A percentile compares a stretch with the other conserved stretches of the same genome.
These are phyloP conservation scores for Mucor mucedo DNA, from an alignment of 371 early-diverging fungal species.

Conservation along the genomic window DNA sequence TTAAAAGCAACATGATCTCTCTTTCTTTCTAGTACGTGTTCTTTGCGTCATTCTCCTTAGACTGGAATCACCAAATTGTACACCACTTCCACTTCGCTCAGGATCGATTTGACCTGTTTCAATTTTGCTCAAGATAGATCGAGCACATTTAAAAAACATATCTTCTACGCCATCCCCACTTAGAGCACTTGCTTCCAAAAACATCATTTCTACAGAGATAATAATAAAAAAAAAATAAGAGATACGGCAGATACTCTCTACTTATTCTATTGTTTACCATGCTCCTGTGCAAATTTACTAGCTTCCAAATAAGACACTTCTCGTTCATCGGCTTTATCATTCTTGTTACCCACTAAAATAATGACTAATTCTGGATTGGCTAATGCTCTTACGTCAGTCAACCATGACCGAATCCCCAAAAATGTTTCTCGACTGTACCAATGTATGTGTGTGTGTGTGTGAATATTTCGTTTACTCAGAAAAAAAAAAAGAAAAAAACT, in stretches of 20 bases:
- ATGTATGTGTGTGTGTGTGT: neutral
- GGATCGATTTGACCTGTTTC: conserved; percentile 71
- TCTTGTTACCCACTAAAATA: conserved; percentile 78
- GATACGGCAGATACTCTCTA: neutral
- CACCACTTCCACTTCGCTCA: conserved; percentile 66
- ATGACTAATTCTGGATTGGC: conserved; percentile 71
- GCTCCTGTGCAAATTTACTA: conserved; percentile 70
- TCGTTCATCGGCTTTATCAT: conserved; percentile 62
- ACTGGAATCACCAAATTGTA: conserved; percentile 68
- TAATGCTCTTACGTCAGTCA: conserved; percentile 66
- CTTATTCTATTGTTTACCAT: conserved; percentile 43
- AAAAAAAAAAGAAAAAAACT: conserved; percentile 11
- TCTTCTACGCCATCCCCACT: conserved; percentile 68
- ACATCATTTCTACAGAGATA: conserved; percentile 58
- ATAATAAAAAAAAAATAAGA: neutral
- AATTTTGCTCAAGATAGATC: conserved; percentile 65
- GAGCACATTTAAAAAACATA: conserved; percentile 64
- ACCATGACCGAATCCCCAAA: conserved; percentile 62
- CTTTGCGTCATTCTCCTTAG: conserved; percentile 66
- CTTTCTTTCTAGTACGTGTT: conserved; percentile 58
- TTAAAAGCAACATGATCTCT: conserved; percentile 59
- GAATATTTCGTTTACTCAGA: neutral
- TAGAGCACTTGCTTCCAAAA: conserved; percentile 66
- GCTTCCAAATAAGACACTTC: conserved; percentile 72
- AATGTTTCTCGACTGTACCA: conserved; percentile 63